phyloP scores from a whole-genome alignment of 768 basidiomycete genomes.

The Calocybe gangraenosa region DNA sequence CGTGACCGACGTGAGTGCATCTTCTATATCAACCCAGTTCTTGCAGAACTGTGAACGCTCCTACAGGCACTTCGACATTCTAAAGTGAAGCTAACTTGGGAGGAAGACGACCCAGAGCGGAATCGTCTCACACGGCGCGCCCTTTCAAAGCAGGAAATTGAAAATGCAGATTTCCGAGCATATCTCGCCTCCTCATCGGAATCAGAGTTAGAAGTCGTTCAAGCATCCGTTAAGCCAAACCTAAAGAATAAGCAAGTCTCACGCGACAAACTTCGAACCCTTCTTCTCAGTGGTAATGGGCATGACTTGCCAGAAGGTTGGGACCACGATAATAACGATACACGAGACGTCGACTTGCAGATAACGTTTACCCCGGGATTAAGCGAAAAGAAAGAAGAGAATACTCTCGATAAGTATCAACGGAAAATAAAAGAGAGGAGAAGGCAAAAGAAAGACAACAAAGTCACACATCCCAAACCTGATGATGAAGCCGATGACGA shows the following conservation, averaged over 20 bases:
- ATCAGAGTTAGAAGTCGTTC: slow-evolving; percentile 34
- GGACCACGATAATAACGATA: slow-evolving; percentile 45
- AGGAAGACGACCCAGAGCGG: slow-evolving; percentile 92
- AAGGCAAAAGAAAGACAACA: slow-evolving; percentile 69
- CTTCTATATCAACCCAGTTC: not conserved
- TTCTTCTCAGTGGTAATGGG: slow-evolving; percentile 65
- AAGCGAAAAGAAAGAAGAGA: slow-evolving; percentile 60
- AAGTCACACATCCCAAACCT: slow-evolving; percentile 18
- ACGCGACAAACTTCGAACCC: slow-evolving; percentile 69
- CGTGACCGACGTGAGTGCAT: slow-evolving; percentile 75
- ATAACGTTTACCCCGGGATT: slow-evolving; percentile 93
- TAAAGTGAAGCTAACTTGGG: slow-evolving; percentile 98
- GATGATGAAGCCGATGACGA: slow-evolving; percentile 46
- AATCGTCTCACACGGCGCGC: slow-evolving; percentile 72
- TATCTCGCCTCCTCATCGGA: slow-evolving; percentile 73
- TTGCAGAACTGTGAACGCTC: not conserved
- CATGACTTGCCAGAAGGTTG: slow-evolving; percentile 83
- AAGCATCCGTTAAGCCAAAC: slow-evolving; percentile 16
- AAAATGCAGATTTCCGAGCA: slow-evolving; percentile 85
- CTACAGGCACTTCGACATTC: slow-evolving; percentile 91
- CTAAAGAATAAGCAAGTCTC: slow-evolving; percentile 38
- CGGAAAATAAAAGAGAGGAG: slow-evolving; percentile 88
- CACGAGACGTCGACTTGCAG: slow-evolving; percentile 79
- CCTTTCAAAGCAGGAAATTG: slow-evolving; percentile 81
- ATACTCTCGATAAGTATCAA: slow-evolving; percentile 85